Evolutionary conservation across 2,329 filamentous ascomycete genomes (phyloP).

Genomic region (Plenodomus lindquistii): DNA sequence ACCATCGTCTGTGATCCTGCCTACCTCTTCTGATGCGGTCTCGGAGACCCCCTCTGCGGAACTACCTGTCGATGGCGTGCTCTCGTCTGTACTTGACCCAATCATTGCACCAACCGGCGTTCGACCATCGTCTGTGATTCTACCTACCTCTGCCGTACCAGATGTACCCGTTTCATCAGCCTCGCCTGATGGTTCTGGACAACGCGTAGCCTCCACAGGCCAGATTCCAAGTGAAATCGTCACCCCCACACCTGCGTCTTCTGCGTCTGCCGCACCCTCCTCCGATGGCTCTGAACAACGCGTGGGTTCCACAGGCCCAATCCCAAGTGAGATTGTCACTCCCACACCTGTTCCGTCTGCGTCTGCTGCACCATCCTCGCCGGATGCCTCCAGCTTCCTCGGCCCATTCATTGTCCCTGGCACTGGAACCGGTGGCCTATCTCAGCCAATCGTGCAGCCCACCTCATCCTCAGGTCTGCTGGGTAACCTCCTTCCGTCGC

Average conservation of each 20-base stretch:
- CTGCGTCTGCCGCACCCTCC: constrained; percentile 8
- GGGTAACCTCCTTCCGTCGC: constrained; percentile 16
- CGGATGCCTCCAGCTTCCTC: constrained; percentile 22
- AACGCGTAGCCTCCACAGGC: constrained; percentile 8
- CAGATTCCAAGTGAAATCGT: constrained; percentile 7
- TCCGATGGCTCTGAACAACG: constrained; percentile 9
- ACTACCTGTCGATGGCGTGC: constrained; percentile 6
- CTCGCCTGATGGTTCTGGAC: constrained; percentile 10
- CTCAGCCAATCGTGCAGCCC: constrained; percentile 13
- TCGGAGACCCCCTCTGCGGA: constrained; percentile 2
- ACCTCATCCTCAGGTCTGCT: constrained; percentile 15
- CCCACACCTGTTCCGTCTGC: constrained; percentile 13
- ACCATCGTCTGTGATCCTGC: constrained; percentile 23
- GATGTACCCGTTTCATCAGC: constrained; percentile 1
- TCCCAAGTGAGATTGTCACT: constrained; percentile 11
- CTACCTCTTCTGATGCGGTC: constrained; percentile 8
- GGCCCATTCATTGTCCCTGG: constrained; percentile 31
- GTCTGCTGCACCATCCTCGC: constrained; percentile 9
- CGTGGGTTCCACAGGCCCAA: constrained; percentile 7
- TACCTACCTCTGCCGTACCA: constrained; percentile 17
- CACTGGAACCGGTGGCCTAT: constrained; percentile 18
- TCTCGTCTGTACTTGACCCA: constrained; percentile 16
- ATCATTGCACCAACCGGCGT: constrained; percentile 25
- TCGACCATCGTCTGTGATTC: constrained; percentile 20
- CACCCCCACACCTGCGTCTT: constrained; percentile 14